A percentile compares a stretch with the other conserved stretches of the same genome.
phyloP scores from a whole-genome alignment of 2,329 filamentous ascomycete species.

The Colletotrichum lentis region DNA sequence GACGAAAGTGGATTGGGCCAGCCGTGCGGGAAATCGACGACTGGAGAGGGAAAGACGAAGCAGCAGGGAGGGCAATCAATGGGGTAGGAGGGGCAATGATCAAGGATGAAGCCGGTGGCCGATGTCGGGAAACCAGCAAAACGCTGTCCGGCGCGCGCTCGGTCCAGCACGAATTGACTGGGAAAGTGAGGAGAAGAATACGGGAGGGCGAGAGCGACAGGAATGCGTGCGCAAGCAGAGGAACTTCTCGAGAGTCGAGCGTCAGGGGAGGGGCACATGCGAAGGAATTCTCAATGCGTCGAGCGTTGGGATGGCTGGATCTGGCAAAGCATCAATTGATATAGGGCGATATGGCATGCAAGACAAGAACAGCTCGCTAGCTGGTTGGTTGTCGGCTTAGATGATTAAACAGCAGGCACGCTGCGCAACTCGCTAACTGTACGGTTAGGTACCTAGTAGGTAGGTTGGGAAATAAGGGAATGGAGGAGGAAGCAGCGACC shows the following conservation, averaged over 20 bases:
- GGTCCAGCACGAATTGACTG: constrained; percentile 24
- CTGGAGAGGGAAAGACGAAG: constrained; percentile 25
- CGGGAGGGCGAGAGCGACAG: background rate
- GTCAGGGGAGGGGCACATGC: background rate
- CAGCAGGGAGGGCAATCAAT: constrained; percentile 33
- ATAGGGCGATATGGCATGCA: background rate
- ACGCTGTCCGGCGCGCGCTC: constrained; percentile 28
- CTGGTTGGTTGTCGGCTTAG: background rate
- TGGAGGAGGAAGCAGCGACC: background rate
- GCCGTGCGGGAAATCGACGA: constrained; percentile 14
- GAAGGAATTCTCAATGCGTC: background rate
- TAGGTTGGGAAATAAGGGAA: background rate
- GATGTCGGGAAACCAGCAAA: constrained; percentile 23
- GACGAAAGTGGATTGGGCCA: constrained; percentile 20
- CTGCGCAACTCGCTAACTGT: background rate
- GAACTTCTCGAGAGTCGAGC: background rate
- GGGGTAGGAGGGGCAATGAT: constrained; percentile 26
- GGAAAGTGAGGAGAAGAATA: constrained; percentile 6
- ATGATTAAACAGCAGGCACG: background rate
- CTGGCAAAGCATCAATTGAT: background rate
- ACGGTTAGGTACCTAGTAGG: too few species aligned
- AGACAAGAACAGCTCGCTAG: background rate
- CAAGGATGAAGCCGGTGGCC: constrained; percentile 33
- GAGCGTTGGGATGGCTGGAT: background rate
- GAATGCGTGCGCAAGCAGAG: constrained; percentile 9